A percentile compares a stretch with the other conserved stretches of the same genome.
Evolutionary conservation across 257 asterid species (phyloP).

Genomic region (Lantana camara): DNA sequence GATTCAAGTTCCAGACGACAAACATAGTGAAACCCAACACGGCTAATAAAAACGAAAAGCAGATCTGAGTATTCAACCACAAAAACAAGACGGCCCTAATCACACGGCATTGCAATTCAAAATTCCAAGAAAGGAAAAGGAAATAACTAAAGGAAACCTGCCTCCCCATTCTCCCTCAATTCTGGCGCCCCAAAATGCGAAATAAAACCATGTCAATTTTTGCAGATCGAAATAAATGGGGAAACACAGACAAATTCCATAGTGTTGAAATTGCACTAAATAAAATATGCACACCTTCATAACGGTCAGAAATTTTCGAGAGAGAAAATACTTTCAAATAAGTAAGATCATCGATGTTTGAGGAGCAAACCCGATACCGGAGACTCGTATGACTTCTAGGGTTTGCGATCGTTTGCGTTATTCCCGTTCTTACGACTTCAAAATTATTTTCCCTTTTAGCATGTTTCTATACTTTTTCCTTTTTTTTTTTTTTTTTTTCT

Average conservation of each 20-base stretch:
- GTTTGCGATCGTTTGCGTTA: slow-evolving; percentile 47
- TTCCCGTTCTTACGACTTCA: not conserved
- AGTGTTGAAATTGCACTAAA: not conserved
- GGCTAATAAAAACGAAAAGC: slow-evolving; percentile 23
- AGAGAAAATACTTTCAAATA: slow-evolving; percentile 15
- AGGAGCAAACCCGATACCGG: slow-evolving; percentile 47
- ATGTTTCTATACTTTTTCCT: slow-evolving; percentile 9
- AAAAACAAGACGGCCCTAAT: slow-evolving; percentile 24
- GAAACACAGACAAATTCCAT: slow-evolving; percentile 3
- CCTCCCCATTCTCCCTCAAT: slow-evolving; percentile 10
- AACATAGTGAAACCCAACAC: slow-evolving; percentile 10
- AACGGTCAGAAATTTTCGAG: slow-evolving; percentile 8
- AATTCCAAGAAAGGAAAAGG: slow-evolving; percentile 10
- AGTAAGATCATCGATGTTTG: slow-evolving; percentile 32
- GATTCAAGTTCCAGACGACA: not conserved
- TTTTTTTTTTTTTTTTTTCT: slow-evolving; percentile 12
- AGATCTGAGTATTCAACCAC: slow-evolving; percentile 49
- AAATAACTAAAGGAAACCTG: slow-evolving; percentile 13
- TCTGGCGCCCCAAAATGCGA: not conserved
- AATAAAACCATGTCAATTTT: slow-evolving; percentile 14
- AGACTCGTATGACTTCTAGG: slow-evolving; percentile 36
- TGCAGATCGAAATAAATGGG: slow-evolving; percentile 35
- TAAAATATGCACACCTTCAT: slow-evolving; percentile 27
- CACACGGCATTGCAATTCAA: slow-evolving; percentile 26
- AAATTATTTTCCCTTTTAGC: slow-evolving; percentile 8